These are phyloP conservation scores for Fonsecaea erecta DNA, from an alignment of 2,329 filamentous ascomycete species.

Conservation along the genomic window DNA sequence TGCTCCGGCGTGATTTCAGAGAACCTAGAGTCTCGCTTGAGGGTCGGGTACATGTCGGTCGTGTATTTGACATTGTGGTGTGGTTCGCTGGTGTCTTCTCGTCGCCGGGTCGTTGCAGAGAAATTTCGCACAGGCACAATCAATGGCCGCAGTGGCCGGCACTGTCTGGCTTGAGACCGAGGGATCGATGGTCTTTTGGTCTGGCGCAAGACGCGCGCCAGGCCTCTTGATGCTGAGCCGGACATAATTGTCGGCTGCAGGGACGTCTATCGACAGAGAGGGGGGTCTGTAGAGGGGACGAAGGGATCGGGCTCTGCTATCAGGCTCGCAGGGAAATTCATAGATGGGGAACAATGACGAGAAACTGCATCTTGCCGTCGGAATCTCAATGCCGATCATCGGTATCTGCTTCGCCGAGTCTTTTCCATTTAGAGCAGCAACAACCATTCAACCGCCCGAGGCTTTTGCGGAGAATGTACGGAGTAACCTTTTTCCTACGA, in stretches of 20 bases:
- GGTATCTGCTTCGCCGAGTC: neutral
- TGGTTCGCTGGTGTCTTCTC: slow-evolving; percentile 31
- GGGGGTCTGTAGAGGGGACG: neutral
- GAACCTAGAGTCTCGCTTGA: slow-evolving; percentile 80
- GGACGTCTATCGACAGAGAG: neutral
- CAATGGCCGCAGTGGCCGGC: slow-evolving; percentile 10
- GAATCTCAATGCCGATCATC: neutral
- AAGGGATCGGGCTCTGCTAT: neutral
- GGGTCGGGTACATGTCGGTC: slow-evolving; percentile 75
- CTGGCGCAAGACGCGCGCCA: slow-evolving; percentile 25
- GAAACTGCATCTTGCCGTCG: neutral
- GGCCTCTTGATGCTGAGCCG: slow-evolving; percentile 20
- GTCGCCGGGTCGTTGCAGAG: slow-evolving; percentile 22
- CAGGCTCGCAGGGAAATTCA: neutral
- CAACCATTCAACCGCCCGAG: neutral
- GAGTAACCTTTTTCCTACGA: neutral
- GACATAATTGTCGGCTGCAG: slow-evolving; percentile 14
- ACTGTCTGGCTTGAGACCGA: slow-evolving; percentile 15
- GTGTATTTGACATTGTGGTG: slow-evolving; percentile 68
- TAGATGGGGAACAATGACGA: slow-evolving; percentile 5
- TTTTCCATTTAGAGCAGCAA: neutral
- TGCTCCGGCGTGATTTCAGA: slow-evolving; percentile 71
- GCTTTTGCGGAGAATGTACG: neutral
- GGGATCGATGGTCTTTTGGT: slow-evolving; percentile 23
- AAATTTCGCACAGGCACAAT: slow-evolving; percentile 28